Percentiles rank a stretch among this genome's conserved stretches.
Evolutionary conservation across 352 stramenopile species (phyloP).

Genomic region (Pilasporangium apinafurcum): DNA sequence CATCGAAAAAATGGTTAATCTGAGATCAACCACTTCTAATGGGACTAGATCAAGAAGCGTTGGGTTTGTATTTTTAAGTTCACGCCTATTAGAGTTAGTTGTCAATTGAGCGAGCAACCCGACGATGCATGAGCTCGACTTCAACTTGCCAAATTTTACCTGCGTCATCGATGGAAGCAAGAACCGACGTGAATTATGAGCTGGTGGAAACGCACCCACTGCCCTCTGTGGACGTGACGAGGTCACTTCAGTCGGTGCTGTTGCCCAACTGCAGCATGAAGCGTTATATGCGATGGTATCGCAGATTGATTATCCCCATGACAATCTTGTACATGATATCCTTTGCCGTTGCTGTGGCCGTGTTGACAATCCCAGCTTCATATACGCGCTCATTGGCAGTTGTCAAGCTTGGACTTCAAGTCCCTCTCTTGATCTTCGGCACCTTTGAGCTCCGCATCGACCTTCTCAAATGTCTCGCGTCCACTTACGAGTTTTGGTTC

Average conservation of each 20-base stretch:
- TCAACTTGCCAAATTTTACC: background rate
- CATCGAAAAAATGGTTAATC: no score
- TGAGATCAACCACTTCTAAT: no score
- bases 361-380: background rate
- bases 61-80: no score
- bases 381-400: background rate
- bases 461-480: background rate
- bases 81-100: no score
- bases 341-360: background rate
- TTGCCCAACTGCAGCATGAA: background rate
- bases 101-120: no score
- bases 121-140: background rate
- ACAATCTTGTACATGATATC: background rate
- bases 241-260: slow-evolving; percentile 3
- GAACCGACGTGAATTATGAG: slow-evolving; percentile 1
- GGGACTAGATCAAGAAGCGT: no score
- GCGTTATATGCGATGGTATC: background rate
- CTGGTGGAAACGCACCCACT: slow-evolving; percentile 1
- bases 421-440: background rate
- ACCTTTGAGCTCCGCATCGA: slow-evolving; percentile 1
- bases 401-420: background rate
- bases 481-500: slow-evolving; percentile 10
- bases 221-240: slow-evolving; percentile 1
- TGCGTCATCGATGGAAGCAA: background rate
- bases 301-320: background rate